phyloP scores from a whole-genome alignment of 306 rosid genomes.

The Quercus mongolica region DNA sequence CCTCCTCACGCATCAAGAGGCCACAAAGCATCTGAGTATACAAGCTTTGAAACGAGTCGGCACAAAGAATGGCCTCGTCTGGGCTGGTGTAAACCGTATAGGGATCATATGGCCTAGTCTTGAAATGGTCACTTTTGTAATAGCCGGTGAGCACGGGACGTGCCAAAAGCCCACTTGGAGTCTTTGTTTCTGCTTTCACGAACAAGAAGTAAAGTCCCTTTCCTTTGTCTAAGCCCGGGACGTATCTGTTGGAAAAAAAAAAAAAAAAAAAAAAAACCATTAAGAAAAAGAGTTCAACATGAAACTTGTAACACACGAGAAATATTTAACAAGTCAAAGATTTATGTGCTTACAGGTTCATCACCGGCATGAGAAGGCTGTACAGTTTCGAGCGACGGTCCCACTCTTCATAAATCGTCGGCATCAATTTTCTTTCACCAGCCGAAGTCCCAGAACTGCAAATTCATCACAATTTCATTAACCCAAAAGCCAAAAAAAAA shows the following conservation, averaged over 20 bases:
- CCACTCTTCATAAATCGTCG: conserved; percentile 70
- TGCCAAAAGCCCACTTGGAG: conserved; percentile 79
- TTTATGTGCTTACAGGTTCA: conserved; percentile 52
- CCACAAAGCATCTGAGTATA: conserved; percentile 94
- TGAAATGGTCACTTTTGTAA: conserved; percentile 81
- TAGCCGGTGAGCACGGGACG: conserved; percentile 92
- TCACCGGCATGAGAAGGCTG: conserved; percentile 88
- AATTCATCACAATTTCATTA: neutral
- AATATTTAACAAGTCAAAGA: neutral
- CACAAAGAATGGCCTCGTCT: conserved; percentile 65
- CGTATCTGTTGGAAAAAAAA: conserved; percentile 36
- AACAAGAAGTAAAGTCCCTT: conserved; percentile 80
- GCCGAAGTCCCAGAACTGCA: conserved; percentile 96
- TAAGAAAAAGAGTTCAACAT: neutral
- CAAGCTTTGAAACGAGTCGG: conserved; percentile 86
- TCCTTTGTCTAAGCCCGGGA: conserved; percentile 81
- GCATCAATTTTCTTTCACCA: conserved; percentile 89
- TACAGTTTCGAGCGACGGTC: conserved; percentile 74
- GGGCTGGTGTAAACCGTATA: conserved; percentile 87
- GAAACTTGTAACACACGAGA: neutral
- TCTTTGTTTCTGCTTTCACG: conserved; percentile 68
- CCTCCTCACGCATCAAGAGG: conserved; percentile 67
- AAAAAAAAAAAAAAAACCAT: neutral
- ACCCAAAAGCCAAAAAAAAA: neutral
- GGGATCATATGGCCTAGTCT: conserved; percentile 74